phyloP scores from a whole-genome alignment of 1,284 basidiomycete species.

The Thecaphora frezii region DNA sequence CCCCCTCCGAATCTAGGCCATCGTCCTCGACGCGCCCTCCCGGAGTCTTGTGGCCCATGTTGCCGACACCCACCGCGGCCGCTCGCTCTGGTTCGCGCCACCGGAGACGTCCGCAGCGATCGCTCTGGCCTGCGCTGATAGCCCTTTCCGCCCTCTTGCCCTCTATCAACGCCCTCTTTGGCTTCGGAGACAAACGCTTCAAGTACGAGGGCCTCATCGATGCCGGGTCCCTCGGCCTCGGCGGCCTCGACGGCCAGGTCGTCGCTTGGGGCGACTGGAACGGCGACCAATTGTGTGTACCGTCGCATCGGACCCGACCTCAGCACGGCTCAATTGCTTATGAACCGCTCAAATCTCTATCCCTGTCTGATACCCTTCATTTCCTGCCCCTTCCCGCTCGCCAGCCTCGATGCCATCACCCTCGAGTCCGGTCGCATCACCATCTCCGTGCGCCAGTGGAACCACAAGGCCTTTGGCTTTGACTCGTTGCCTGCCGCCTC shows the following conservation, averaged over 20 bases:
- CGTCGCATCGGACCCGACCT: too few relatives aligned
- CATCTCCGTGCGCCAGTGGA: constrained; percentile 78
- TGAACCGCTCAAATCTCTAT: too few relatives aligned
- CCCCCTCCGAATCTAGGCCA: too few relatives aligned
- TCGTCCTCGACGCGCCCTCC: too few relatives aligned
- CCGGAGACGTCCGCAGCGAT: neutral
- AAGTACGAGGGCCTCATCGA: constrained; percentile 79
- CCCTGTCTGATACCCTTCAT: constrained; percentile 1
- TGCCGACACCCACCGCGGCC: too few relatives aligned
- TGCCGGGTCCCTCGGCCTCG: constrained; percentile 77
- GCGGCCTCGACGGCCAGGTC: constrained; percentile 68
- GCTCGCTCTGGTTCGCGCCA: too few relatives aligned
- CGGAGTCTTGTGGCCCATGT: too few relatives aligned
- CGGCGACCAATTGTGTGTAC: constrained; percentile 77
- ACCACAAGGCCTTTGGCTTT: constrained; percentile 70
- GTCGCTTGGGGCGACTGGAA: constrained; percentile 92
- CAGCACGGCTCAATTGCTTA: too few relatives aligned
- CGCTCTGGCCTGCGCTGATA: constrained; percentile 6
- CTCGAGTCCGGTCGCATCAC: constrained; percentile 74
- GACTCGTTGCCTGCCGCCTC: constrained; percentile 62
- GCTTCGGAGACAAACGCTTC: constrained; percentile 67
- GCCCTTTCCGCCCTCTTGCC: constrained; percentile 4
- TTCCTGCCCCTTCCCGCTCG: too few relatives aligned
- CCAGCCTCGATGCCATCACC: constrained; percentile 77
- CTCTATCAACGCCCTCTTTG: constrained; percentile 28